Evolutionary conservation across 495 filamentous ascomycete species (phyloP), one percentile per base, ranked within the genome.

Genomic region (Hyaloscypha finlandica): DNA sequence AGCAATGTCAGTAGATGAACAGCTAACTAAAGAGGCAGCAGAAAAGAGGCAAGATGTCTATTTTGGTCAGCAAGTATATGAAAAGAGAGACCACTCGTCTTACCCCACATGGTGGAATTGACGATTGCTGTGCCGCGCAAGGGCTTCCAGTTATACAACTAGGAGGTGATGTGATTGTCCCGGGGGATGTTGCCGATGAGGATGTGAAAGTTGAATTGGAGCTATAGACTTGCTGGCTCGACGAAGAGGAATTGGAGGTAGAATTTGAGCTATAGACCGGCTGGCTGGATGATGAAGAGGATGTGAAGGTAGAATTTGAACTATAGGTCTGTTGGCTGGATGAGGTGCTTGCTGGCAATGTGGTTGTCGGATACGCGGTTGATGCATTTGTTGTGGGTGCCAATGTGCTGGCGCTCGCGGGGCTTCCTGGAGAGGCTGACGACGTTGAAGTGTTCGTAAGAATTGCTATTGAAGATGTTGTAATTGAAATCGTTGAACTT

Each of bases 1-100:
- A 33, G 16, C 20, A 33, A 25, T 33, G 30, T 66, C 64, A n/a
- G n/a, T 29, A 11, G 35, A 45, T 11, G 22, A 16, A 42, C 64
- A 66, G 30, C 64, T 51, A 22, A 53, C 33, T 0, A 53, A 5
- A n/a, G 64, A 66, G 11, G 25, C 64, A 22, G 64, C 64, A 8
- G 64, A 66, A 6, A 52, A 37, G 19, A 66, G 37, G 32, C 64
- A 66, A 3, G 59, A 32, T 55, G 29, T 29, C 48, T 65, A 19
- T 29, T 37, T n/a, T 35, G n/a, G 57, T 59, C 35, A 59, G 57
- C 19, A 35, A 12, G 12, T 31, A 6, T 8, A 35, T 11, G 1
- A 59, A 20, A 9, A 5, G 14, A 20, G 16, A 35, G 8, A 19
- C 11, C 8, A 35, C n/a, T 35, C 4, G 16, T 19, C 57, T 59